Evolutionary conservation across 768 basidiomycete genomes (phyloP).

Genomic region (Podaxis sp.): DNA sequence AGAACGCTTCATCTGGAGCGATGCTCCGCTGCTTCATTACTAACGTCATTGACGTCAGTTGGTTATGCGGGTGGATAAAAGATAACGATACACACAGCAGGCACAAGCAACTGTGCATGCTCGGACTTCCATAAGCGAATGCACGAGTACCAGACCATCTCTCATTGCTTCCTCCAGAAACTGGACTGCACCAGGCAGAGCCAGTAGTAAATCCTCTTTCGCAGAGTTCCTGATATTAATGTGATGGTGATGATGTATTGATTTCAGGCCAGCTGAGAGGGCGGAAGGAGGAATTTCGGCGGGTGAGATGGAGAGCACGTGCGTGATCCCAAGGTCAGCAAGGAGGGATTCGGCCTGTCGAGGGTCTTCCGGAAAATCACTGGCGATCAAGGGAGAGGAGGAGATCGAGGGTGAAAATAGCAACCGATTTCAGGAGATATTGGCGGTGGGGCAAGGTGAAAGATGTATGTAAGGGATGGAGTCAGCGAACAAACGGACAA

Average conservation of each 20-base stretch:
- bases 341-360: constrained; percentile 48
- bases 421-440: neutral
- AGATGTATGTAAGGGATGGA: neutral
- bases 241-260: constrained; percentile 27
- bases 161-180: constrained; percentile 40
- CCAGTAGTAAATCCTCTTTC: constrained; percentile 37
- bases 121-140: constrained; percentile 48
- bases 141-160: constrained; percentile 47
- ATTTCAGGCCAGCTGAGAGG: constrained; percentile 25
- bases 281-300: constrained; percentile 33
- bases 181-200: constrained; percentile 39
- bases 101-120: constrained; percentile 51
- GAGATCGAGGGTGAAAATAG: neutral
- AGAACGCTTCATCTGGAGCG: constrained; percentile 34
- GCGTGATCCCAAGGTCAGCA: constrained; percentile 46
- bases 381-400: constrained; percentile 14
- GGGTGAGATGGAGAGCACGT: constrained; percentile 52
- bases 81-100: constrained; percentile 36
- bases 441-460: neutral
- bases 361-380: constrained; percentile 54
- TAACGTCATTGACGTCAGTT: constrained; percentile 15
- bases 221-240: constrained; percentile 35
- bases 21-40: constrained; percentile 43
- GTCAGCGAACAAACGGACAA: neutral
- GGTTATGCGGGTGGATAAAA: neutral